Evolutionary conservation across 352 stramenopile genomes (phyloP).

Genomic region (Globisporangium nunn): DNA sequence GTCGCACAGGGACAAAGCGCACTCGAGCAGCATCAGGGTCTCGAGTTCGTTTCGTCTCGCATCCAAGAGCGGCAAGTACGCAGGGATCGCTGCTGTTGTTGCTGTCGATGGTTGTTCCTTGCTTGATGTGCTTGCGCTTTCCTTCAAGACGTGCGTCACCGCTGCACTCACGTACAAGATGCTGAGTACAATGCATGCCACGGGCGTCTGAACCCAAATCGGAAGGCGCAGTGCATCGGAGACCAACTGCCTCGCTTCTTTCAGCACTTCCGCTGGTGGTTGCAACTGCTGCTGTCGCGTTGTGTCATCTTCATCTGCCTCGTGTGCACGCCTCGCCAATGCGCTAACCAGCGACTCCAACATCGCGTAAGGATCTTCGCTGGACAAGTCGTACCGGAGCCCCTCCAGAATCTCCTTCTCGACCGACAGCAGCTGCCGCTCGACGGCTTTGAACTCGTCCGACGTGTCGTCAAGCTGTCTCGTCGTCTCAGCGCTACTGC

Average conservation of each 20-base stretch:
- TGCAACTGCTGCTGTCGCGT: constrained; percentile 4
- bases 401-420: constrained; percentile 66
- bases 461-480: constrained; percentile 21
- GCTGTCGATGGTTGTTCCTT: neutral
- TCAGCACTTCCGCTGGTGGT: constrained; percentile 44
- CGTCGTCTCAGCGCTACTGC: constrained; percentile 14
- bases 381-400: constrained; percentile 66
- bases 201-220: constrained; percentile 54
- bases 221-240: constrained; percentile 40
- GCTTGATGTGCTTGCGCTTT: constrained; percentile 2
- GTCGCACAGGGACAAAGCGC: constrained; percentile 41
- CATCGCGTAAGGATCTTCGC: constrained; percentile 59
- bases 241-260: constrained; percentile 62
- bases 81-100: constrained; percentile 16
- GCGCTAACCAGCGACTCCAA: constrained; percentile 57
- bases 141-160: constrained; percentile 29
- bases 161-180: constrained; percentile 64
- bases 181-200: constrained; percentile 63
- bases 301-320: constrained; percentile 1
- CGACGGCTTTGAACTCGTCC: constrained; percentile 39
- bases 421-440: constrained; percentile 49
- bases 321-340: constrained; percentile 19
- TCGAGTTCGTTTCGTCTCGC: constrained; percentile 34
- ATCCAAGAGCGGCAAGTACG: constrained; percentile 44
- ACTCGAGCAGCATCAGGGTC: constrained; percentile 44